phyloP scores from a whole-genome alignment of 257 asterid species.

The Ehretia macrophylla region DNA sequence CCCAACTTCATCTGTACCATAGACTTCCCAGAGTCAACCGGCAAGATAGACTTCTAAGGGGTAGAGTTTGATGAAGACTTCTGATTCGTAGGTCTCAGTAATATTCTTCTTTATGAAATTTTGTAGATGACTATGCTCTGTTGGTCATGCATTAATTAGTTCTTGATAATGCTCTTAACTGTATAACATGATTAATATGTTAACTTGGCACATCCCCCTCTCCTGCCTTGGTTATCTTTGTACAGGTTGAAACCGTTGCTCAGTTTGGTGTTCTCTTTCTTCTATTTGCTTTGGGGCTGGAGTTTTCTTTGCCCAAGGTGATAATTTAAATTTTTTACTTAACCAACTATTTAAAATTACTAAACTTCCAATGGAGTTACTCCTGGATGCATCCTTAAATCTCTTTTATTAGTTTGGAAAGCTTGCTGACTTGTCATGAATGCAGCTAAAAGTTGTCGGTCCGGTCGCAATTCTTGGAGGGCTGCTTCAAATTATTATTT shows the following conservation, averaged over 20 bases:
- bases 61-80: too few species aligned
- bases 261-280: slow-evolving; percentile 98
- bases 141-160: background rate
- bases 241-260: slow-evolving; percentile 95
- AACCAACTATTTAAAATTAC: background rate
- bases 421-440: slow-evolving; percentile 21
- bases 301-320: slow-evolving; percentile 89
- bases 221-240: slow-evolving; percentile 7
- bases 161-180: background rate
- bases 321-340: background rate
- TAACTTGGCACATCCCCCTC: slow-evolving; percentile 3
- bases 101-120: background rate
- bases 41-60: too few species aligned
- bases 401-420: slow-evolving; percentile 14
- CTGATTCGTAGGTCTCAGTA: too few species aligned
- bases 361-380: background rate
- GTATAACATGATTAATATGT: background rate
- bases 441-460: slow-evolving; percentile 92
- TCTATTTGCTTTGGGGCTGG: slow-evolving; percentile 92
- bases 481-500: slow-evolving; percentile 70
- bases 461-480: slow-evolving; percentile 96
- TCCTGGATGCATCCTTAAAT: background rate
- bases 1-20: too few species aligned
- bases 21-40: too few species aligned
- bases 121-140: background rate